Percentiles rank a stretch among this genome's conserved stretches.
These are phyloP conservation scores for Histomonas meleagridis DNA, from an alignment of 208 protist genomes.

Conservation along the genomic window DNA sequence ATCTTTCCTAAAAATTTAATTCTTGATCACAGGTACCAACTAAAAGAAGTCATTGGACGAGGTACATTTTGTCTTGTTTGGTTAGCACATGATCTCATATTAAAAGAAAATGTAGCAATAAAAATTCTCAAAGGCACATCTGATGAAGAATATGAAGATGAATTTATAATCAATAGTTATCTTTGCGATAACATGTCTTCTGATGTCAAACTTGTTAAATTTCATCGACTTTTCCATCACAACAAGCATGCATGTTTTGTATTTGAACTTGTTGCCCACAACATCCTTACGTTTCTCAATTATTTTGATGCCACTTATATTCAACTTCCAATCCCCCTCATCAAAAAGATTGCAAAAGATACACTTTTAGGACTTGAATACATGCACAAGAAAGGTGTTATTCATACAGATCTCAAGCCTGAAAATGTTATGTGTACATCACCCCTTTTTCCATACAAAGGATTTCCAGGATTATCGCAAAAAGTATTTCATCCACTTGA, in stretches of 20 bases:
- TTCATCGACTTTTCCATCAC: neutral
- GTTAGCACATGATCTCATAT: neutral
- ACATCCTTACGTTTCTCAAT: neutral
- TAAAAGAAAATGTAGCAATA: neutral
- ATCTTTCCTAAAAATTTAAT: neutral
- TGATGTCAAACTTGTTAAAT: neutral
- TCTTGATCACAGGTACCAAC: neutral
- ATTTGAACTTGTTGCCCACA: constrained; percentile 17
- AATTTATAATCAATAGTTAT: neutral
- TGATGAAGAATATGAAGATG: neutral
- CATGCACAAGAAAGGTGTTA: constrained; percentile 47
- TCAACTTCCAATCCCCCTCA: constrained; percentile 1
- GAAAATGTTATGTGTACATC: constrained; percentile 49
- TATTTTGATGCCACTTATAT: constrained; percentile 13
- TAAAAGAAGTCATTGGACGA: neutral
- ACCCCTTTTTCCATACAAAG: neutral
- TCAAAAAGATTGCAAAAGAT: constrained; percentile 42
- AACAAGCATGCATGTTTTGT: neutral
- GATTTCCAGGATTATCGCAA: neutral
- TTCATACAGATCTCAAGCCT: constrained; percentile 55
- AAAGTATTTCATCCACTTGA: neutral
- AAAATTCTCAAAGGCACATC: neutral
- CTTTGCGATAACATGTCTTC: neutral
- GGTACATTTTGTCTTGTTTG: neutral
- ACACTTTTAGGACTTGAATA: constrained; percentile 47